Evolutionary conservation across 305 asterid genomes (phyloP), one percentile per base, ranked within the genome.

Genomic region (Fraxinus dipetala): DNA sequence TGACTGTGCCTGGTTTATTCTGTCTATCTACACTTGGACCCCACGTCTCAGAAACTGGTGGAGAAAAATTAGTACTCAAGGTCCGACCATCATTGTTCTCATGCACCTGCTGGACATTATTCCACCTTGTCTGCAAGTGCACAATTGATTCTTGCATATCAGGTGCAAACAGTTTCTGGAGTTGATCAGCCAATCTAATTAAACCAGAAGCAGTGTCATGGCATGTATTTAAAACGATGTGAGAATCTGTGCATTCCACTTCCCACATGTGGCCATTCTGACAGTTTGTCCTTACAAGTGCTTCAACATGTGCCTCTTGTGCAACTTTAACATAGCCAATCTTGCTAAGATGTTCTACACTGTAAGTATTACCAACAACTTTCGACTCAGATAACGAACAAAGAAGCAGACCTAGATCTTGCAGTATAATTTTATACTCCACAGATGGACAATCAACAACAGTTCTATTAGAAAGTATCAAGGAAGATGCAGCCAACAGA

Each of bases 41-140:
- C 86, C 81, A 89, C 69, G 87, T 72, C 82, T 77, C 83, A 78
- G 91, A 80, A 87, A 83, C 86, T 82, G 90, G 83, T 30, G 88
- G 80, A 73, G 92, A 78, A 81, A 86, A 78, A 65, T 85, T 90
- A 84, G 81, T 83, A 83, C 83, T 87, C 63, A 32, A 80, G 78
- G 75, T 79, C 81, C 82, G 72, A 83, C 82, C 89, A 32, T 88
- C 91, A 38, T 80, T 81, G 83, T 78, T 87, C 78, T 82, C 93
- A 78, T 84, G 93, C 54, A 84, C 91, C 82, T 87, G 90, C 85
- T 90, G 97, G 77, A 88, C 88, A 89, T 83, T 84, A 83, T 93
- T 88, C 99, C 99, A 95, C 89, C 99, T 91, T 72, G 91, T 93
- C 88, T 96, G 98, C 96, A 96, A 88, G 94, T 96, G 98, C 85